phyloP scores from a whole-genome alignment of 305 asterid species.

The Ajuga reptans region DNA sequence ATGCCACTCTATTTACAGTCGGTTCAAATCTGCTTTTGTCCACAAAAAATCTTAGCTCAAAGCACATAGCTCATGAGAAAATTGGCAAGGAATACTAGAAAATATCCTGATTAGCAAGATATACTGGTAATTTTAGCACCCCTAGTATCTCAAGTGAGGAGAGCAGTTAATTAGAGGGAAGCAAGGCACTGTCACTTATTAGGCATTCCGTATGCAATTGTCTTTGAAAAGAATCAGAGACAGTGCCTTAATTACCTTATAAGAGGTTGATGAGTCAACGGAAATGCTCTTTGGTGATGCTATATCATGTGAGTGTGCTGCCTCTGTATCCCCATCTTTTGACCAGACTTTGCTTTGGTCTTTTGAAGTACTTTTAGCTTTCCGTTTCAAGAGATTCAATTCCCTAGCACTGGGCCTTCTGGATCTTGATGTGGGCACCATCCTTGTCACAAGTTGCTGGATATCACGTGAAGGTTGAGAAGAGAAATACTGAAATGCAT shows the following conservation, averaged over 20 bases:
- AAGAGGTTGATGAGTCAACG: conserved; percentile 52
- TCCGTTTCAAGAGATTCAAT: conserved; percentile 83
- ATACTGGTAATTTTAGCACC: not conserved
- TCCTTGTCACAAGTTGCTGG: conserved; percentile 64
- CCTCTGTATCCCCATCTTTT: conserved; percentile 71
- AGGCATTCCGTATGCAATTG: not conserved
- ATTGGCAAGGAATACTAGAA: not conserved
- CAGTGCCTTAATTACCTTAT: conserved; percentile 49
- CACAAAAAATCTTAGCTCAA: not conserved
- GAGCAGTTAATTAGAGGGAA: not conserved
- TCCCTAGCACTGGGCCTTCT: conserved; percentile 98
- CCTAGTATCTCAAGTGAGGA: not conserved
- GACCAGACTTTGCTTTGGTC: conserved; percentile 85
- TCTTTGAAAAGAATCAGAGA: not conserved
- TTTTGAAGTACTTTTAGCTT: conserved; percentile 77
- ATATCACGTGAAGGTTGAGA: conserved; percentile 54
- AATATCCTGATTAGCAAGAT: not conserved
- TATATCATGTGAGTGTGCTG: conserved; percentile 57
- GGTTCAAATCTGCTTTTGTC: conserved; percentile 7
- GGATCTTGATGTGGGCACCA: conserved; percentile 78
- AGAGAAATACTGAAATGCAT: conserved; percentile 54
- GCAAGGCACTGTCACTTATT: not conserved
- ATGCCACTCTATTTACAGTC: not conserved
- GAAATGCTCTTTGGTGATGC: conserved; percentile 51
- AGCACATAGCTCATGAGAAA: not conserved